Evolutionary conservation across 2,329 filamentous ascomycete species (phyloP), one percentile per base, ranked within the genome.

Genomic region (Fusarium praegraminearum): DNA sequence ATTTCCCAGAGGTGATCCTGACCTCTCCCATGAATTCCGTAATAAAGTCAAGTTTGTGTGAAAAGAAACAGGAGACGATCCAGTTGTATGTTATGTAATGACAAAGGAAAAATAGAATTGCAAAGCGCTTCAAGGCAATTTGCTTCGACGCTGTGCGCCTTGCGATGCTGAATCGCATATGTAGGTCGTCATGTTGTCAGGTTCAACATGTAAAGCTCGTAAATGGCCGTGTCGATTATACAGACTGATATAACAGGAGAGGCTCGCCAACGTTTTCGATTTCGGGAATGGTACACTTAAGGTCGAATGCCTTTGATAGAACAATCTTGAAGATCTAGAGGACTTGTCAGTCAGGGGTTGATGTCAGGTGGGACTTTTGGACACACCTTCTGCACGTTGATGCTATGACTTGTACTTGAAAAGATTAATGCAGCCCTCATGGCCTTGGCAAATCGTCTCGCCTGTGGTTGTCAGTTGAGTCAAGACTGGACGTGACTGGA

Each of bases 391-490:
- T 99, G 96, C 69, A 99, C 96, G 76, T 99, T 99, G 85, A 99
- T 99, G 81, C 94, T 98, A 83, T 99, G 96, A 79, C 94, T 98
- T 57, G 96, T 99, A 81, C 95, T 98, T 82, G 94, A 97, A 82
- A 99, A 99, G 77, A 99, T 98, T 76, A 99, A 86, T 76, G 93
- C 94, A 64, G 96, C 96, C 75, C 97, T 93, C 96, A 99, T 99
- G 13, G 96, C 96, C 80, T 97, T 97, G 68, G 96, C 96, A 80
- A 98, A 99, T 63, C 96, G 90, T 73, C 95, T 92, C 52, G 95
- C 95, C 93, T 97, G 62, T n/a, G 40, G 11, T 24, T 5, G 41
- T 67, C 26, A 69, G 76, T 55, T 65, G 57, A 35, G 18, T 16
- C 7, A 22, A 30, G 3, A 18, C 18, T 24, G 6, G 22, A 11